Percentiles rank a stretch among this genome's conserved stretches.
Conservation (phyloP, 129 eudicot genomes). For the Flaveria linearis region DNA sequence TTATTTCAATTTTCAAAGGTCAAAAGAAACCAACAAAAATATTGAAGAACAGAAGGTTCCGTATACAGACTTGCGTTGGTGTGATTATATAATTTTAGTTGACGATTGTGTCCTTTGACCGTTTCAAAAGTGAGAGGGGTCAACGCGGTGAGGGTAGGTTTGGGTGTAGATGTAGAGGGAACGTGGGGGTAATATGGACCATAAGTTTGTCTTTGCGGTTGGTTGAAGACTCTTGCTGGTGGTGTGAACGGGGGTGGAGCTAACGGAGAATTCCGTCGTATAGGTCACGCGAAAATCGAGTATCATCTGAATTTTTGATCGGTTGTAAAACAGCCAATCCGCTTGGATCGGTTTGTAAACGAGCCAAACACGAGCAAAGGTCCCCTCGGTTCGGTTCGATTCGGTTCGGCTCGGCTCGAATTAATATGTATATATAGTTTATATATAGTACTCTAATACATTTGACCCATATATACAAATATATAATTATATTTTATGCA, state of each 20-base stretch:
- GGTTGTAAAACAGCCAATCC: too few relatives aligned
- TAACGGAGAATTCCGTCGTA: neutral
- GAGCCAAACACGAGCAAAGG: too few relatives aligned
- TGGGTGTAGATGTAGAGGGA: conserved; percentile 21
- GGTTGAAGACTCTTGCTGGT: neutral
- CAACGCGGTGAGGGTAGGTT: conserved; percentile 18
- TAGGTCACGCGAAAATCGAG: conserved; percentile 14
- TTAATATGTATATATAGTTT: too few relatives aligned
- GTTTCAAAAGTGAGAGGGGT: conserved; percentile 1
- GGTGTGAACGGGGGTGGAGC: conserved; percentile 17
- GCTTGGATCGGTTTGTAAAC: too few relatives aligned
- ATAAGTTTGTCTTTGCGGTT: conserved; percentile 16
- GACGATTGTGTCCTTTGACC: conserved; percentile 32
- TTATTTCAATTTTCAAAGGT: conserved; percentile 17
- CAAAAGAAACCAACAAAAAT: conserved; percentile 26
- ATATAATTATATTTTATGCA: too few relatives aligned
- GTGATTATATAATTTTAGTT: conserved; percentile 6
- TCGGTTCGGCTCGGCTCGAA: too few relatives aligned
- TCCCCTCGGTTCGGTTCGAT: too few relatives aligned
- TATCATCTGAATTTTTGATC: too few relatives aligned
- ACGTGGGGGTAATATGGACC: conserved; percentile 35
- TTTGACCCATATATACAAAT: too few relatives aligned
- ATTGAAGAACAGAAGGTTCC: conserved; percentile 32
- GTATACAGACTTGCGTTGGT: conserved; percentile 39
- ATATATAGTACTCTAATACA: too few relatives aligned